phyloP scores from a whole-genome alignment of 176 grass and related monocot species.

The Cenchrus americanus region DNA sequence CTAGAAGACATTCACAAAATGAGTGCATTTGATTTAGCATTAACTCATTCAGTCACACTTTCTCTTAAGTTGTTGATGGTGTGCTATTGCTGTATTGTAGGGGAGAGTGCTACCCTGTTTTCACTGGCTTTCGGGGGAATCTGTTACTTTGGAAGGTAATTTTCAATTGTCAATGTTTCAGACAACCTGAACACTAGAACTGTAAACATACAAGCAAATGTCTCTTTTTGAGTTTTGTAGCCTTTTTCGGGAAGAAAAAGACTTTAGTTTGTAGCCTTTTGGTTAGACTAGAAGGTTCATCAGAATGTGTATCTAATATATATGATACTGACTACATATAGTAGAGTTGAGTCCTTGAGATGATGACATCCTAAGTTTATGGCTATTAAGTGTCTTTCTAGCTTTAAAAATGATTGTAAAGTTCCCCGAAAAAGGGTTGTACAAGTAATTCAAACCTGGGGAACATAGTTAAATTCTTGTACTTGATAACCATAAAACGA shows the following conservation, averaged over 20 bases:
- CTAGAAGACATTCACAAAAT: too few relatives aligned
- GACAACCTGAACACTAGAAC: too few relatives aligned
- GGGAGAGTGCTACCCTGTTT: too few relatives aligned
- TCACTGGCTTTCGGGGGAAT: too few relatives aligned
- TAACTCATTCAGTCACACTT: too few relatives aligned
- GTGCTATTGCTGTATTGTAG: too few relatives aligned
- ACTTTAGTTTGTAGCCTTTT: neutral
- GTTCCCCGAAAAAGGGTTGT: neutral
- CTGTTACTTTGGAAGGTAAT: too few relatives aligned
- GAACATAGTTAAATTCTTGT: neutral
- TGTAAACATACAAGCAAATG: too few relatives aligned
- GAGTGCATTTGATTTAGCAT: too few relatives aligned
- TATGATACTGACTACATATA: neutral
- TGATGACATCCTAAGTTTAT: neutral
- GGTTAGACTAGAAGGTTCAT: slow-evolving; percentile 10
- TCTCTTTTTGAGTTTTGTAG: neutral
- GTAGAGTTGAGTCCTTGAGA: neutral
- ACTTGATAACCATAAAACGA: neutral
- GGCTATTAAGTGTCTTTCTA: neutral
- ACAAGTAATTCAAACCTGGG: neutral
- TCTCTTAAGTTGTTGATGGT: too few relatives aligned
- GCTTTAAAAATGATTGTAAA: neutral
- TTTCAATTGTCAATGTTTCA: too few relatives aligned
- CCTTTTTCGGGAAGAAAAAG: neutral
- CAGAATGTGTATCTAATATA: neutral